phyloP scores from a whole-genome alignment of 768 basidiomycete species.

The Phaeolepiota aurea region DNA sequence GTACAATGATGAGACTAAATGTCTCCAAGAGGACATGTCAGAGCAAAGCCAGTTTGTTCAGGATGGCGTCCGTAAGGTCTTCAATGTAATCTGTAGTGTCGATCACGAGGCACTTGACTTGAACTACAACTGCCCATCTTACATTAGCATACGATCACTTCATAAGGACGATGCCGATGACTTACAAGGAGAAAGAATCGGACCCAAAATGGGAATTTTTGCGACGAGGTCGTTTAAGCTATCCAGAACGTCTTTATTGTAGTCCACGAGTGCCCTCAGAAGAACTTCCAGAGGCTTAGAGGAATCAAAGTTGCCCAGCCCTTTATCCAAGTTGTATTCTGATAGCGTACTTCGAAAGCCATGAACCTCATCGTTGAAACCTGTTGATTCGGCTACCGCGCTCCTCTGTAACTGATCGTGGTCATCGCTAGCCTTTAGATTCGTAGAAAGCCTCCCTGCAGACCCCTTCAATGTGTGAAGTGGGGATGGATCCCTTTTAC shows the following conservation, averaged over 20 bases:
- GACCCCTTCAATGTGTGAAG: too few relatives aligned
- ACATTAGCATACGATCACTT: neutral
- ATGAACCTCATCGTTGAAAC: too few relatives aligned
- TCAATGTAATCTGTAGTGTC: conserved; percentile 38
- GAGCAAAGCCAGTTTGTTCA: conserved; percentile 26
- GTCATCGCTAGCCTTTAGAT: too few relatives aligned
- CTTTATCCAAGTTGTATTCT: too few relatives aligned
- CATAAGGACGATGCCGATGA: conserved; percentile 4
- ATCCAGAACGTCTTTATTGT: conserved; percentile 35
- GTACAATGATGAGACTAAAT: neutral
- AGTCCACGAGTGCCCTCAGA: conserved; percentile 41
- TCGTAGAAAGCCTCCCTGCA: too few relatives aligned
- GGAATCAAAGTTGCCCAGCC: conserved; percentile 42
- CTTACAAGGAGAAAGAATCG: conserved; percentile 49
- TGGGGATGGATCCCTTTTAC: too few relatives aligned
- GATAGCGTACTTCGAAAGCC: too few relatives aligned
- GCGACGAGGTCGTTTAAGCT: conserved; percentile 21
- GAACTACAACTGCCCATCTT: conserved; percentile 37
- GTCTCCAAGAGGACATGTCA: too few relatives aligned
- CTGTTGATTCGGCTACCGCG: too few relatives aligned
- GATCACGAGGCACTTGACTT: conserved; percentile 55
- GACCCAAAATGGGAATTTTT: conserved; percentile 37
- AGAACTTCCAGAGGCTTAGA: conserved; percentile 33
- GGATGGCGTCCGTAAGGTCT: conserved; percentile 36
- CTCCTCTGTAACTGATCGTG: too few relatives aligned